Evolutionary conservation across 2,329 filamentous ascomycete genomes (phyloP), one percentile per base, ranked within the genome.

Genomic region (Trichophyton simii): DNA sequence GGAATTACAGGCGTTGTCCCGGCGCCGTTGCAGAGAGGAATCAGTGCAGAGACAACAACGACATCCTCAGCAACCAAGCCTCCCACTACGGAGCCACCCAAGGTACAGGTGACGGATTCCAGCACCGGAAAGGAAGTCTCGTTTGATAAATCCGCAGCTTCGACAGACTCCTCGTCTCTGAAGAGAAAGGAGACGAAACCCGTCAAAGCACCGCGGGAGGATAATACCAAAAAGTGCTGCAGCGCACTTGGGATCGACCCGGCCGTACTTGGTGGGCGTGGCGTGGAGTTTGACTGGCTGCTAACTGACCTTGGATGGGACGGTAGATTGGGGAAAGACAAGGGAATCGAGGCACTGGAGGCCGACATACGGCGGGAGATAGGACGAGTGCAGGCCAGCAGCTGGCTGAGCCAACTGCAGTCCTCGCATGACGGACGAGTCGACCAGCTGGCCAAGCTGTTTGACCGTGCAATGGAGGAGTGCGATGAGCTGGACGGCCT

Each of bases 401-500:
- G 89, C 63, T 97, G 92, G 91, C 80, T 97, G 57, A 87, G 87
- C 58, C 87, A 92, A 63, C 76, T 84, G 60, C 83, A 92, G 66
- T 88, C 94, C 66, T 88, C 94, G 66, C 91, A 96, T 68, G 92
- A 97, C 71, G 91, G 94, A 64, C 84, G 92, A 62, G 88, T 96
- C 1, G 87, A 90, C 62, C 87, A 88, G 28, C 89, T 99, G 67
- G 91, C 92, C 68, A 83, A 79, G 62, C 85, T 95, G 60, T 86
- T 99, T 60, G 92, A 99, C 70, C 82, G 87, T 65, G 88, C 91
- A n/a, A 91, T 99, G 68, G 83, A 86, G 20, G 94, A 99, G 75
- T 97, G 94, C 69, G 95, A 99, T 68, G 92, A 97, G 76, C 79
- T 99, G 62, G 94, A 99, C 72, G 95, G 95, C 63, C 80, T 99